Conservation (phyloP, 495 filamentous ascomycete genomes). For the Apiosordaria backusii region DNA sequence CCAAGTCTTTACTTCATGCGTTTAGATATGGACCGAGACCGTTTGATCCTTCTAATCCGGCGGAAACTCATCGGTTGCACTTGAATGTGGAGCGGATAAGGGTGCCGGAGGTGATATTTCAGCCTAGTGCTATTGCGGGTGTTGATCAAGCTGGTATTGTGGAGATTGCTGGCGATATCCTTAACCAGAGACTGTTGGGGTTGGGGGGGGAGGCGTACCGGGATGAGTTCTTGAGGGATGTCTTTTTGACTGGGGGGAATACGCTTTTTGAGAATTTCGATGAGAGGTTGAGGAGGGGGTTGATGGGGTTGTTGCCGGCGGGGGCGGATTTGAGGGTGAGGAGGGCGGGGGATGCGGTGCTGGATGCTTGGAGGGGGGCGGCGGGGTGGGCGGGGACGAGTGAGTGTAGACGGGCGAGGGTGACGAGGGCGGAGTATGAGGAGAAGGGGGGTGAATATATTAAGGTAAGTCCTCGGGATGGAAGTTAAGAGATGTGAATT, state of each 20-base stretch:
- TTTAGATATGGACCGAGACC: slow-evolving; percentile 84
- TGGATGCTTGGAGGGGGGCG: slow-evolving; percentile 92
- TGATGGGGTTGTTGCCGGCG: slow-evolving; percentile 67
- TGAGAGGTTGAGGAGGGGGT: slow-evolving; percentile 68
- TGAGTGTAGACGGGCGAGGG: slow-evolving; percentile 45
- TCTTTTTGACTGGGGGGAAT: slow-evolving; percentile 95
- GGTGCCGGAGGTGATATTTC: slow-evolving; percentile 92
- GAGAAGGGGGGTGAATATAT: slow-evolving; percentile 85
- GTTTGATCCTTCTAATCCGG: slow-evolving; percentile 74
- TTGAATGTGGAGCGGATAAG: slow-evolving; percentile 96
- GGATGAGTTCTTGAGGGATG: slow-evolving; percentile 68
- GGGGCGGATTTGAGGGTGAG: slow-evolving; percentile 63
- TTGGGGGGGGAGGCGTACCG: slow-evolving; percentile 48
- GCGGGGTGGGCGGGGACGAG: slow-evolving; percentile 66
- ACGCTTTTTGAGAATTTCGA: slow-evolving; percentile 84
- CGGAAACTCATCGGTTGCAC: slow-evolving; percentile 83
- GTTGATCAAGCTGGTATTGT: slow-evolving; percentile 91
- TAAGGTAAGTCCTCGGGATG: slow-evolving; percentile 55
- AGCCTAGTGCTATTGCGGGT: slow-evolving; percentile 84
- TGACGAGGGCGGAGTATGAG: slow-evolving; percentile 72
- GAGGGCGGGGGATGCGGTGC: slow-evolving; percentile 64
- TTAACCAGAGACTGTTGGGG: slow-evolving; percentile 68
- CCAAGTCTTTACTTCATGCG: slow-evolving; percentile 80
- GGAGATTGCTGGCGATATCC: slow-evolving; percentile 82
- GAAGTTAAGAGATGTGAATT: no score